A percentile compares a stretch with the other conserved stretches of the same genome.
These are phyloP conservation scores for Hanseniaspora valbyensis DNA, from an alignment of 805 yeast species.

Conservation along the genomic window DNA sequence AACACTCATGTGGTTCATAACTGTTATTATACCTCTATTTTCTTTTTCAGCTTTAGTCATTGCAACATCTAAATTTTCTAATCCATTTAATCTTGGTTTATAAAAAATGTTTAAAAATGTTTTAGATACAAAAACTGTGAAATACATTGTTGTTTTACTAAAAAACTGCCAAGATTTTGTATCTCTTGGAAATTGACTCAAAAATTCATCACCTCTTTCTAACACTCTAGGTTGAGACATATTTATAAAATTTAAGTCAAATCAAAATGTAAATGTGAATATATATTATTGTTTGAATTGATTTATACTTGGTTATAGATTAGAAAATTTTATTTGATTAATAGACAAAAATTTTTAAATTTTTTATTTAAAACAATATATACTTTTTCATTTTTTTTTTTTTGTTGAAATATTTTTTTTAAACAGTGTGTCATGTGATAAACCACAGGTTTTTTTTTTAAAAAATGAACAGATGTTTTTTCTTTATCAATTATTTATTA, in stretches of 20 bases:
- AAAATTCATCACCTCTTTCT: constrained; percentile 61
- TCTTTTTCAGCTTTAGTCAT: constrained; percentile 51
- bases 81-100: constrained; percentile 49
- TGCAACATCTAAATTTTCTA: constrained; percentile 56
- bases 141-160: constrained; percentile 56
- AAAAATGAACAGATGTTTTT: no score
- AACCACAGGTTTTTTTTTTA: no score
- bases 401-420: no score
- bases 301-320: no score
- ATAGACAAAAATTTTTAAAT: no score
- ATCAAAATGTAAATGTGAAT: no score
- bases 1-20: constrained; percentile 86
- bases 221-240: constrained; percentile 66
- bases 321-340: no score
- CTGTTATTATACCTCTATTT: constrained; percentile 65
- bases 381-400: no score
- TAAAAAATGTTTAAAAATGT: constrained; percentile 49
- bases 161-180: constrained; percentile 52
- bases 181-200: constrained; percentile 50
- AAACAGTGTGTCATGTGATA: no score
- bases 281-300: no score
- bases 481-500: no score
- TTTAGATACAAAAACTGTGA: constrained; percentile 57
- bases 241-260: background rate
- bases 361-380: no score